A percentile compares a stretch with the other conserved stretches of the same genome.
Conservation (phyloP, 306 rosid genomes). For the Citrullus mucosospermus region DNA sequence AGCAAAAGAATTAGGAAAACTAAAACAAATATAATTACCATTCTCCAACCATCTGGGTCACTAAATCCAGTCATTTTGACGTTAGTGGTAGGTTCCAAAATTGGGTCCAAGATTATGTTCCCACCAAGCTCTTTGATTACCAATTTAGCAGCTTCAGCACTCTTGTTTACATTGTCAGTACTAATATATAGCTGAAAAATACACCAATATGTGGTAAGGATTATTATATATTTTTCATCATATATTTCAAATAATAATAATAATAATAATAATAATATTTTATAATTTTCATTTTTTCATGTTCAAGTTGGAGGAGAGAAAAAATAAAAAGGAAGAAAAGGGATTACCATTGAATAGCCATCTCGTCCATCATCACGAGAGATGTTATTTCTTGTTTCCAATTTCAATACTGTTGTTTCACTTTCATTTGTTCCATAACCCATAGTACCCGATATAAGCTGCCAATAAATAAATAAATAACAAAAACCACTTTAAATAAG, state of each 20-base stretch:
- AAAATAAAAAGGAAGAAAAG: no score
- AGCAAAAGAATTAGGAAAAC: background rate
- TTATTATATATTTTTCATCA: background rate
- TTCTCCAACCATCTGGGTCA: background rate
- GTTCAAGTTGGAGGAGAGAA: no score
- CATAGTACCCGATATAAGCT: background rate
- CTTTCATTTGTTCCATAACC: background rate
- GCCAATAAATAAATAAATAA: background rate
- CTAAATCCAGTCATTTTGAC: background rate
- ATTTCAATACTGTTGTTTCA: background rate
- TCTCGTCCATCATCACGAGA: background rate
- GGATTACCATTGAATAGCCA: background rate
- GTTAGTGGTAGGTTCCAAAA: background rate
- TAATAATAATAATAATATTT: no score
- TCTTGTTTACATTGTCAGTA: background rate
- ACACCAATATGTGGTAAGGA: background rate
- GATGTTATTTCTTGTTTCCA: background rate
- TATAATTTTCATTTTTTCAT: no score
- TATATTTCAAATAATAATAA: no score
- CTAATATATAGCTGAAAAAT: background rate
- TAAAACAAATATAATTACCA: background rate
- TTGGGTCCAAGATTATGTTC: background rate
- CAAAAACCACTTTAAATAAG: background rate
- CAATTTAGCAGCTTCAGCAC: background rate
- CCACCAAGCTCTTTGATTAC: slow-evolving; percentile 3